phyloP scores from a whole-genome alignment of 106 monocot species.

The Narthecium ossifragum region DNA sequence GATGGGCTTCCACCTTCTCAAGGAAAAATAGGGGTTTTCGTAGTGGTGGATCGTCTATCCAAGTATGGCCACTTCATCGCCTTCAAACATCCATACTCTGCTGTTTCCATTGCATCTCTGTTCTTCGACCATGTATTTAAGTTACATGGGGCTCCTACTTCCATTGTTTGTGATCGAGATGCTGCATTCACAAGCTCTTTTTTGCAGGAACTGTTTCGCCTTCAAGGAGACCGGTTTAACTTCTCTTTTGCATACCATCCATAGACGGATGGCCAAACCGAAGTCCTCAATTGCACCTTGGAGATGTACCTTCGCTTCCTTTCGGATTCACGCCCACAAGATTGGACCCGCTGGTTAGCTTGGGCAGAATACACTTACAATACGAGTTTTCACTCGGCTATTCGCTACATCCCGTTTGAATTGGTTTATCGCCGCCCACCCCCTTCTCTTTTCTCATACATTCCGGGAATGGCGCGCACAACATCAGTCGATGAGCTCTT shows the following conservation, averaged over 20 bases:
- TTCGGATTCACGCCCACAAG: not conserved
- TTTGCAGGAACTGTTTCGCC: not conserved
- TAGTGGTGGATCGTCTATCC: not conserved
- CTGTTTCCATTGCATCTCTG: not conserved
- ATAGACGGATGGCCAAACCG: constrained; percentile 4
- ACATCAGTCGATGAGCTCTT: not conserved
- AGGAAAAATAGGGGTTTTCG: not conserved
- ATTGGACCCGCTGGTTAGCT: not conserved
- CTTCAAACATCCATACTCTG: not conserved
- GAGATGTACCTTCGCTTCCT: constrained; percentile 1
- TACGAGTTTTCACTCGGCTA: not conserved
- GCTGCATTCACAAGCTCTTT: not conserved
- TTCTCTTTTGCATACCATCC: constrained; percentile 7
- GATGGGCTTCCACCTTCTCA: not conserved
- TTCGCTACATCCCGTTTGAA: not conserved
- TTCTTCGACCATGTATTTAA: not conserved
- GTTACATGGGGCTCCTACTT: not conserved
- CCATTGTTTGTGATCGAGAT: constrained; percentile 1
- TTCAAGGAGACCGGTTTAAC: not conserved
- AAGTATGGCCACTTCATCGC: constrained; percentile 2
- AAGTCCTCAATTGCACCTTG: not conserved
- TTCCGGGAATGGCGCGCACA: too few relatives aligned
- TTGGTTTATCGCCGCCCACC: not conserved
- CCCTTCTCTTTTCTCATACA: not conserved
- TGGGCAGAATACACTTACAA: constrained; percentile 17